A percentile compares a stretch with the other conserved stretches of the same genome.
These are phyloP conservation scores for Solanum hybrid DNA, from an alignment of 305 asterid species.

Conservation along the genomic window DNA sequence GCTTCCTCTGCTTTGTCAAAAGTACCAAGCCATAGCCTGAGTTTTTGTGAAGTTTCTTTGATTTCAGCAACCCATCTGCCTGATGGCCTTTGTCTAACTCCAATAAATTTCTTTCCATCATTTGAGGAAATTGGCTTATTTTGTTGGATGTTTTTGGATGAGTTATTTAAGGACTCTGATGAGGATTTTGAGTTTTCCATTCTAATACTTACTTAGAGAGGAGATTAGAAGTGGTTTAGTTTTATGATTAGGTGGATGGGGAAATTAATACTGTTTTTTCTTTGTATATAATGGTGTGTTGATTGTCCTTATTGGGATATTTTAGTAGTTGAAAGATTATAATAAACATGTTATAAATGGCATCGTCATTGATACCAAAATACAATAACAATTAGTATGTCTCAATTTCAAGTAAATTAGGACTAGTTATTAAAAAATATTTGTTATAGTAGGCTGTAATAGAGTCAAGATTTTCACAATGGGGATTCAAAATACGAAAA, in stretches of 20 bases:
- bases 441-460: neutral
- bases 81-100: constrained; percentile 32
- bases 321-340: neutral
- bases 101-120: constrained; percentile 13
- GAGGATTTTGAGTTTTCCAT: constrained; percentile 10
- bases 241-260: neutral
- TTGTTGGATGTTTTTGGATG: neutral
- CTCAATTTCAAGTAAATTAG: neutral
- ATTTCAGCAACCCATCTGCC: constrained; percentile 33
- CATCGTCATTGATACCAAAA: neutral
- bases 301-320: constrained; percentile 3
- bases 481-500: neutral
- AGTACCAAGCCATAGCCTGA: constrained; percentile 33
- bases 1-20: constrained; percentile 30
- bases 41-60: constrained; percentile 22
- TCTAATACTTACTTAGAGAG: neutral
- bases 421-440: no score
- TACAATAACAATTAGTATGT: neutral
- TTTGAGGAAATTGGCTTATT: neutral
- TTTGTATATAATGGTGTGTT: neutral
- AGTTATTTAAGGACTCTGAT: neutral
- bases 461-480: neutral
- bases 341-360: neutral
- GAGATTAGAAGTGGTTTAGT: neutral
- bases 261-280: neutral